phyloP scores from a whole-genome alignment of 176 grass and related monocot species.

The Saccharum officinarum region DNA sequence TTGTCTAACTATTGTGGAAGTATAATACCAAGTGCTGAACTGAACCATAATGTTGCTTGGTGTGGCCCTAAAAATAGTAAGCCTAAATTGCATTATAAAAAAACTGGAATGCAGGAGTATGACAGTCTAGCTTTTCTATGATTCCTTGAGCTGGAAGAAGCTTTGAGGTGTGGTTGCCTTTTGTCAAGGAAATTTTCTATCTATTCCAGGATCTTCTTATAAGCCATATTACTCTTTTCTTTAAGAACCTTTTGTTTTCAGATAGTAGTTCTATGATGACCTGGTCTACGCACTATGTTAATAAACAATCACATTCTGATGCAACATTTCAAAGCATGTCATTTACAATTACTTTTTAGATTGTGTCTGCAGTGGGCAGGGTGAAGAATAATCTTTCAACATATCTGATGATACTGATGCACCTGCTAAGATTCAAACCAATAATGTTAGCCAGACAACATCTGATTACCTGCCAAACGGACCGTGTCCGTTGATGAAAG shows the following conservation, averaged over 20 bases:
- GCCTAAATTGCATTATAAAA: not conserved
- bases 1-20: constrained; percentile 18
- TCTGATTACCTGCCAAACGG: constrained; percentile 34
- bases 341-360: not conserved
- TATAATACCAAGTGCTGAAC: constrained; percentile 27
- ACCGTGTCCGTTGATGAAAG: not conserved
- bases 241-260: not conserved
- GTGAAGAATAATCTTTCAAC: constrained; percentile 43
- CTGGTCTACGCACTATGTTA: not conserved
- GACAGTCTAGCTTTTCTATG: not conserved
- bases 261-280: not conserved
- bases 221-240: not conserved
- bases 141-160: not conserved
- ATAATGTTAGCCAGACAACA: constrained; percentile 20
- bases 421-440: constrained; percentile 5
- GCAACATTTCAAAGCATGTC: not conserved
- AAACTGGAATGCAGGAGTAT: not conserved
- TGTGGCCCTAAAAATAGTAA: not conserved
- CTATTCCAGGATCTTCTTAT: not conserved
- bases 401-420: constrained; percentile 24
- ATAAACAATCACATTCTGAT: not conserved
- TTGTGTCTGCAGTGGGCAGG: constrained; percentile 39
- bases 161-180: not conserved
- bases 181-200: not conserved
- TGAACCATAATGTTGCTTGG: constrained; percentile 3